phyloP scores from a whole-genome alignment of 257 asterid species.

The Paraleonurus japonicus region DNA sequence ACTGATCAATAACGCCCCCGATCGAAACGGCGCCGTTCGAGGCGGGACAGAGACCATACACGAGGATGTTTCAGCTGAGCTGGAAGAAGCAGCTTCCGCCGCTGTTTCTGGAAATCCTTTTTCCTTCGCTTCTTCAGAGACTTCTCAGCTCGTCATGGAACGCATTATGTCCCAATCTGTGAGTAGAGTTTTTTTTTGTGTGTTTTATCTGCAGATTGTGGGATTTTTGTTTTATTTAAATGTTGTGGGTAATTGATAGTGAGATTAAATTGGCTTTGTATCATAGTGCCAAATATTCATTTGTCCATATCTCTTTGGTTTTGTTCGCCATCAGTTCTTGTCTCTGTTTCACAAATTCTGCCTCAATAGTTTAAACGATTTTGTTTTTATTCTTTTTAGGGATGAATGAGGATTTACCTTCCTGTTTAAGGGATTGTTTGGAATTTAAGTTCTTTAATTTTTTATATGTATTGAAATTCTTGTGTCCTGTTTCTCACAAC shows the following conservation, averaged over 20 bases:
- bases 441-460: constrained; percentile 11
- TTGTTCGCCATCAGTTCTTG: constrained; percentile 23
- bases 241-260: constrained; percentile 15
- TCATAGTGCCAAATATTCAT: constrained; percentile 5
- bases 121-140: constrained; percentile 77
- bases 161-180: constrained; percentile 98
- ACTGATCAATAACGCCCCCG: constrained; percentile 24
- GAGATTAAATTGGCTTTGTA: constrained; percentile 16
- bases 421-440: neutral
- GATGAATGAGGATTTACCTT: neutral
- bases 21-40: constrained; percentile 27
- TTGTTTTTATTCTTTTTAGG: neutral
- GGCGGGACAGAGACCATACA: constrained; percentile 43
- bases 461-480: too few species aligned
- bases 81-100: constrained; percentile 39
- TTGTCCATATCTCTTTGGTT: constrained; percentile 33
- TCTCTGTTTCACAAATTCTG: neutral
- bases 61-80: constrained; percentile 58
- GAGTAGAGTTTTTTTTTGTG: constrained; percentile 34
- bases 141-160: constrained; percentile 90
- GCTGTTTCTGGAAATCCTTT: constrained; percentile 80
- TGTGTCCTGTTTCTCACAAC: neutral
- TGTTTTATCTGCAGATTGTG: neutral
- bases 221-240: neutral
- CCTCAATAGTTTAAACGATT: neutral